Percentiles rank a stretch among this genome's conserved stretches.
Conservation (phyloP, 768 basidiomycete genomes). For the Suillus lakei region DNA sequence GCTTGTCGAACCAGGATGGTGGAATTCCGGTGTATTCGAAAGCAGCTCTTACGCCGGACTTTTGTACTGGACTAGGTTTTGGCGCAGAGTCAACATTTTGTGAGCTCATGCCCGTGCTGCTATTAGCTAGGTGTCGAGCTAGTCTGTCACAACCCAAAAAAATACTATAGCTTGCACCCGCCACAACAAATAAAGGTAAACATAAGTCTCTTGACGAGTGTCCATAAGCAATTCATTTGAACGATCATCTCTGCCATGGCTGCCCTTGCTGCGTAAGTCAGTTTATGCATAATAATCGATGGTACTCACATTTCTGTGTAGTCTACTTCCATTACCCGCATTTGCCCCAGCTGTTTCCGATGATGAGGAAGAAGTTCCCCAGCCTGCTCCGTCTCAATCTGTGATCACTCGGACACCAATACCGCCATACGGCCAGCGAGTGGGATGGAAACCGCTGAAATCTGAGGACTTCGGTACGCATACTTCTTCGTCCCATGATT, state of each 20-base stretch:
- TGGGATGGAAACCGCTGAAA: conserved; percentile 84
- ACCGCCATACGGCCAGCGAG: conserved; percentile 87
- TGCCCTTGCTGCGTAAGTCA: conserved; percentile 77
- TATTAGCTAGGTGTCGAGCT: not conserved
- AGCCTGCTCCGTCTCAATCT: conserved; percentile 35
- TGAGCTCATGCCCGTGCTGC: conserved; percentile 11
- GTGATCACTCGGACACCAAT: conserved; percentile 57
- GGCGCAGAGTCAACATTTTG: conserved; percentile 7
- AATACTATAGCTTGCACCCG: conserved; percentile 19
- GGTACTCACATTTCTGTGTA: conserved; percentile 33
- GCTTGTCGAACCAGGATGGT: conserved; percentile 80
- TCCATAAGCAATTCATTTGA: not conserved
- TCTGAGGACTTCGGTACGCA: conserved; percentile 82
- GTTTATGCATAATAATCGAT: not conserved
- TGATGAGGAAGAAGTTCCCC: conserved; percentile 60
- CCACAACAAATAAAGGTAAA: conserved; percentile 31
- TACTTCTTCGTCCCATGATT: conserved; percentile 10
- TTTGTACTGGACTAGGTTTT: conserved; percentile 14
- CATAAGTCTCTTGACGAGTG: conserved; percentile 4
- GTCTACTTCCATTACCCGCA: conserved; percentile 71
- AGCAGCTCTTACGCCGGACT: conserved; percentile 64
- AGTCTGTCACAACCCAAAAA: conserved; percentile 28
- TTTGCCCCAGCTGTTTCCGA: conserved; percentile 57
- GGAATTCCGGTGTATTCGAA: conserved; percentile 72
- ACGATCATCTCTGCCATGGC: conserved; percentile 48